phyloP scores from a whole-genome alignment of 768 basidiomycete species.

The Trametes villosa region DNA sequence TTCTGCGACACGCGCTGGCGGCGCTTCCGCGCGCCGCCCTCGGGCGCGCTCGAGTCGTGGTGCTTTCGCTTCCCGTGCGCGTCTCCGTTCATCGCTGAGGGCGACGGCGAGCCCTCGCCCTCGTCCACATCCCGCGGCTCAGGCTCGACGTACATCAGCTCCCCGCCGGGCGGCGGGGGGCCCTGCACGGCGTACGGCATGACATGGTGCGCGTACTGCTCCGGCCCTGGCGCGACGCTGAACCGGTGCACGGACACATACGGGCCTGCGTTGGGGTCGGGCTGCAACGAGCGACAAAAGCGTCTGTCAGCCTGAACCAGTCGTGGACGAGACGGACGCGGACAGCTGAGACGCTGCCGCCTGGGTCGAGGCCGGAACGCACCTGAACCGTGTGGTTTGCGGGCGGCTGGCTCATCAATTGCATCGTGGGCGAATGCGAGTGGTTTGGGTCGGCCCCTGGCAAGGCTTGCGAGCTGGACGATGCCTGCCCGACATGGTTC shows the following conservation, averaged over 20 bases:
- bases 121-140: not conserved
- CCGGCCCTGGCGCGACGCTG: constrained; percentile 2
- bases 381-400: constrained; percentile 22
- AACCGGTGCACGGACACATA: constrained; percentile 20
- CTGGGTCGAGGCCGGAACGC: not conserved
- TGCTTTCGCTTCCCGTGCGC: constrained; percentile 24
- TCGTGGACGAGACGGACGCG: not conserved
- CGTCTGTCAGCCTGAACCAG: not conserved
- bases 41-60: constrained; percentile 10
- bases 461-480: constrained; percentile 1
- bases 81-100: not conserved
- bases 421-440: constrained; percentile 19
- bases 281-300: constrained; percentile 8
- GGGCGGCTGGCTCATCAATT: constrained; percentile 23
- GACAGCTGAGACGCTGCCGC: too few species aligned
- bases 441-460: constrained; percentile 18
- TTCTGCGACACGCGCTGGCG: constrained; percentile 7
- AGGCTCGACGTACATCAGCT: constrained; percentile 10
- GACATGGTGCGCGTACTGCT: constrained; percentile 23
- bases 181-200: constrained; percentile 8
- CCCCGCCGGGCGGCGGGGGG: constrained; percentile 9
- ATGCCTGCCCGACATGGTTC: constrained; percentile 13
- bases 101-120: not conserved
- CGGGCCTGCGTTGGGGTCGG: constrained; percentile 7
- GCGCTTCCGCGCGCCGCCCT: constrained; percentile 16